Evolutionary conservation across 805 yeast species (phyloP), one percentile per base, ranked within the genome.

Genomic region (Starmerella gropengiesseri): DNA sequence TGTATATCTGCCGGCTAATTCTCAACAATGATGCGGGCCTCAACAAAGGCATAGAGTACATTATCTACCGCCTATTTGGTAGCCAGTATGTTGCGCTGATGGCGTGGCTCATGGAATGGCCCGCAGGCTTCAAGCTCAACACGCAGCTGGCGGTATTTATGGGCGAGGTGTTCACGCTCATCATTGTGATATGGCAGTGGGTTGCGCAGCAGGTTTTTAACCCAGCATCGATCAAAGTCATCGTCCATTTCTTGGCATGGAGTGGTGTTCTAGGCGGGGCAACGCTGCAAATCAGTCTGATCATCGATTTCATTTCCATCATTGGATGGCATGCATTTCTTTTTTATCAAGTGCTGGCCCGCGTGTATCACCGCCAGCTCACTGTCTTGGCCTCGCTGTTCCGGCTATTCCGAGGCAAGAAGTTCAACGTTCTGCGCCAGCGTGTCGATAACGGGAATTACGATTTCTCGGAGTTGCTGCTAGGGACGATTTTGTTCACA

Each of bases 51-150:
- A 60, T 41, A 2, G 20, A 21, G 22, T 12, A 12, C 8, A 26
- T 16, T 11, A 75, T 12, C 62, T 69, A 30, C 20, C 56, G 55
- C 19, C 44, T 67, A 1, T 48, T 79, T 12, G 73, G 73, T 42
- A 55, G 63, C 26, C 66, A 67, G n/a, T 60, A 78, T 32, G 62
- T 68, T 16, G 47, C 56, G 2, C 58, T 77, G 29, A 75, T 87
- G 3, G 51, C 65, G 0, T 81, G 94, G 87, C 67, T 91, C 28
- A 84, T 86, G 67, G 71, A 77, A 47, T 81, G 87, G 55, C 98
- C 98, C 0, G 94, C 89, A 13, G 98, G 98, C 4, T 77, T 91
- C 54, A 91, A 91, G 56, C 71, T 91, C 40, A 91, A 91, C 59
- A 78, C 76, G 46, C 95, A 86, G 55, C 67, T 91, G 16, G 83